These are phyloP conservation scores for Aquilaria yunnanensis DNA, from an alignment of 345 rosid genomes.

Conservation along the genomic window DNA sequence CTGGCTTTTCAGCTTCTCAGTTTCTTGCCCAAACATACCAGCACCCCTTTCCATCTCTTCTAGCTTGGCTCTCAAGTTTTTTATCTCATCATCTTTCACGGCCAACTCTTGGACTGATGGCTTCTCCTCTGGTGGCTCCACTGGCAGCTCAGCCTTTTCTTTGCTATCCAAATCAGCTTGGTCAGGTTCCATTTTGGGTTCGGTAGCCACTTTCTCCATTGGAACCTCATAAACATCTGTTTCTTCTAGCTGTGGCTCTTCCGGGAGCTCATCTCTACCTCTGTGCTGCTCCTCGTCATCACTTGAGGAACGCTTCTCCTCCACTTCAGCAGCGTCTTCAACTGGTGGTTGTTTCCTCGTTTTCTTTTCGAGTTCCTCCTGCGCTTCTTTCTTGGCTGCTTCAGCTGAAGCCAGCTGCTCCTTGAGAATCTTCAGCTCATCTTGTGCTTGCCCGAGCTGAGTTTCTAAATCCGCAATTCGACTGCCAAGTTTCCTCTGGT, in stretches of 20 bases:
- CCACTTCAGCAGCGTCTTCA: conserved; percentile 5
- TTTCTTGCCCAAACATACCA: conserved; percentile 35
- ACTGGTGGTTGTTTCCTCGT: conserved; percentile 29
- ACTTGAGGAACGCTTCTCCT: conserved; percentile 17
- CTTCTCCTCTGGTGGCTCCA: conserved; percentile 24
- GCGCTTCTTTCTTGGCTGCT: conserved; percentile 80
- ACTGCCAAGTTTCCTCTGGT: conserved; percentile 77
- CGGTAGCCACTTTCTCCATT: conserved; percentile 34
- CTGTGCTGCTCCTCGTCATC: conserved; percentile 22
- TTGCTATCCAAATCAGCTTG: conserved; percentile 16
- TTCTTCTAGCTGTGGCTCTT: conserved; percentile 35
- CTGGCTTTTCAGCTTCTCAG: conserved; percentile 49
- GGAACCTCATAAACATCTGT: conserved; percentile 75
- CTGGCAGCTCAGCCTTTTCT: conserved; percentile 19
- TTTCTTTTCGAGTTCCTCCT: conserved; percentile 54
- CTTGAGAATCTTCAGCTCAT: conserved; percentile 70
- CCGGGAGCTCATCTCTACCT: conserved; percentile 28
- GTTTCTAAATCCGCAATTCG: conserved; percentile 83
- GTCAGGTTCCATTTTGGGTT: conserved; percentile 17
- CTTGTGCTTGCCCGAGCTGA: conserved; percentile 94
- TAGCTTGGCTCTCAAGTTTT: conserved; percentile 41
- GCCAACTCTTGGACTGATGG: conserved; percentile 22
- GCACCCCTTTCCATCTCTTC: conserved; percentile 58
- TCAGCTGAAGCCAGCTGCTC: conserved; percentile 70
- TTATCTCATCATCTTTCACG: conserved; percentile 51